Base-by-base conservation (phyloP, 139 green algal species). In the Zygnema circumcarinatum region DNA sequence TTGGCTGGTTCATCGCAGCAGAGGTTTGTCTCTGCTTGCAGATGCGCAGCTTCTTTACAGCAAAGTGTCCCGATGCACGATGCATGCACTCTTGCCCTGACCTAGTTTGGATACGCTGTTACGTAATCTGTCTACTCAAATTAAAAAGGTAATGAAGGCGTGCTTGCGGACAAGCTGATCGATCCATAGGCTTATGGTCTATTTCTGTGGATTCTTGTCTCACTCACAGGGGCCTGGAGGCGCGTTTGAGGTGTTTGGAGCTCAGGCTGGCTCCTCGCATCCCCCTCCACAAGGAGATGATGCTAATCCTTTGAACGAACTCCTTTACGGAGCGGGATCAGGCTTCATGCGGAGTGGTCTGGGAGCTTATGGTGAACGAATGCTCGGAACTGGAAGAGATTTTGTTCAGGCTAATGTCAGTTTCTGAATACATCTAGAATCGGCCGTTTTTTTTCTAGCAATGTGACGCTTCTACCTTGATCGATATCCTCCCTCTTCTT, bases 321-420 rank as follows among this genome's bases (percentile, higher is more conserved):
- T 90, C 76, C 79, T 90, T 35, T 89, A 40, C 2, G 85, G 85
- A 33, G 85, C 85, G 42, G 53, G 79, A 32, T 80, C 78, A n/a
- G 85, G 79, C n/a, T 82, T 90, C 32, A 69, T 88, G 22, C 38
- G 79, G 29, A 84, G 40, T 3, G 85, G 85, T 72, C 76, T 90
- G 38, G 85, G 79, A 75, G 85, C 85, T 67, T 90, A 90, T 83
- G 85, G 85, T 32, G 85, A 88, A 52, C 25, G 67, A 67, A 32
- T 90, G 32, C 32, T 90, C 20, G 85, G 85, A 3, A 78, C 29
- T 52, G 39, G 85, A 29, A 76, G 85, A 11, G 67, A 79, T 39
- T 90, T 82, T 76, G 85, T 90, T n/a, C 85, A 89, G 33, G 62
- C 36, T n/a, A 90, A 90, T 82, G 67, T 90, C 20, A 88, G 83